Evolutionary conservation across 352 stramenopile genomes (phyloP).

Genomic region (Aphanomyces euteiches): DNA sequence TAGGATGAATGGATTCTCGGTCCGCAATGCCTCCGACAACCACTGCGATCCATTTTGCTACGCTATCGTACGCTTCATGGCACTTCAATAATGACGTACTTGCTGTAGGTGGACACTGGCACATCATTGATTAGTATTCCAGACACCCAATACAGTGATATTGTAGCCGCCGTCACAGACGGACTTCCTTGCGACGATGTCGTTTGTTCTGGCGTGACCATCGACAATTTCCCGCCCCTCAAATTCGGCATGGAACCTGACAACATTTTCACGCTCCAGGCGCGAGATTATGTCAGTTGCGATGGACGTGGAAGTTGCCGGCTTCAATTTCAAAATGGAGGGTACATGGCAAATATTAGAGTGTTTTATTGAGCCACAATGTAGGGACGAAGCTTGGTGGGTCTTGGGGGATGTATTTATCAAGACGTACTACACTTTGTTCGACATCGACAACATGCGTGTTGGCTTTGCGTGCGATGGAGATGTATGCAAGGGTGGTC

Average conservation of each 20-base stretch:
- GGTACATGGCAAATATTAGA: slow-evolving; percentile 3
- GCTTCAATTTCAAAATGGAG: slow-evolving; percentile 62
- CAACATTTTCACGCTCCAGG: slow-evolving; percentile 80
- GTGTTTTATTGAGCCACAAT: neutral
- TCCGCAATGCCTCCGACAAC: slow-evolving; percentile 36
- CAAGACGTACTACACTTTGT: slow-evolving; percentile 91
- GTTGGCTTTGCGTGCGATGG: slow-evolving; percentile 83
- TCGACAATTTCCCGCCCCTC: slow-evolving; percentile 63
- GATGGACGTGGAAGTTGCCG: slow-evolving; percentile 66
- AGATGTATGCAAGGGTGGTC: slow-evolving; percentile 70
- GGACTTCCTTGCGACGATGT: slow-evolving; percentile 66
- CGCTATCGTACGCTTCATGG: slow-evolving; percentile 51
- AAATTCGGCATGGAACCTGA: slow-evolving; percentile 78
- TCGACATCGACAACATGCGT: slow-evolving; percentile 83
- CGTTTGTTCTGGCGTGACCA: slow-evolving; percentile 48
- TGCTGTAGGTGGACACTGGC: slow-evolving; percentile 57
- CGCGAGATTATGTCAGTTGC: slow-evolving; percentile 76
- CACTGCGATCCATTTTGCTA: slow-evolving; percentile 80
- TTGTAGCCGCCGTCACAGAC: slow-evolving; percentile 56
- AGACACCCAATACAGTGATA: slow-evolving; percentile 56
- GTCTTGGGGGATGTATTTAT: slow-evolving; percentile 88
- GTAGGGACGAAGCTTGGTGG: slow-evolving; percentile 65
- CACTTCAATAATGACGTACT: neutral
- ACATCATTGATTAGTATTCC: slow-evolving; percentile 84
- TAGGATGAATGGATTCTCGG: slow-evolving; percentile 32